phyloP scores from a whole-genome alignment of 2,329 filamentous ascomycete genomes.

The Xylariomycetidae sp. region DNA sequence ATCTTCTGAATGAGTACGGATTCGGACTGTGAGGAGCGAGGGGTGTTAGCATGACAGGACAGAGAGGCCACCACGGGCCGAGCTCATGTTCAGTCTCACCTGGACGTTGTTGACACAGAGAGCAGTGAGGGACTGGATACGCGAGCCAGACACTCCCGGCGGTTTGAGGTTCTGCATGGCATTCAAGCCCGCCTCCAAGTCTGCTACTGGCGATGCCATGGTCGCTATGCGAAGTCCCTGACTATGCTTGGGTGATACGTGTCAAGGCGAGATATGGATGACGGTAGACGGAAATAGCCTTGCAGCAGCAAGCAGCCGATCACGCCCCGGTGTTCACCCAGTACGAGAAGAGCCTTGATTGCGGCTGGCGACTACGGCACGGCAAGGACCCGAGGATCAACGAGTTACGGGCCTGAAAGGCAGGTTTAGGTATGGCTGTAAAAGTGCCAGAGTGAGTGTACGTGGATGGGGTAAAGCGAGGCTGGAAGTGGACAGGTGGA shows the following conservation, averaged over 20 bases:
- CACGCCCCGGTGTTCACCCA: constrained; percentile 20
- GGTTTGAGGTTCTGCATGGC: constrained; percentile 88
- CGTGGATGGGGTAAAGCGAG: too few species aligned
- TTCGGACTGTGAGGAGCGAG: constrained; percentile 75
- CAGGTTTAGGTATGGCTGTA: constrained; percentile 19
- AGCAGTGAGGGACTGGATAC: constrained; percentile 79
- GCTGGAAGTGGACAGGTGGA: too few species aligned
- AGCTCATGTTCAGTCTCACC: too few species aligned
- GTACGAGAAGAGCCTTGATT: constrained; percentile 19
- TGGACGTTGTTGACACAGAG: constrained; percentile 87
- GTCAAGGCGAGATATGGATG: not conserved
- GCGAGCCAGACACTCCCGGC: constrained; percentile 87
- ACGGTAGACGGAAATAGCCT: too few species aligned
- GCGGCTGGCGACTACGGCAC: constrained; percentile 22
- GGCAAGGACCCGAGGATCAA: constrained; percentile 17
- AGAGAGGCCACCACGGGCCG: too few species aligned
- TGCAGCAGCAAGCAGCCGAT: constrained; percentile 12
- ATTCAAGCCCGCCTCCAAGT: constrained; percentile 84
- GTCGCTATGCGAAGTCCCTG: constrained; percentile 24
- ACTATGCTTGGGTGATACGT: constrained; percentile 9
- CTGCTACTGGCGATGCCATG: constrained; percentile 81
- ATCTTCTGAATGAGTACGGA: constrained; percentile 93
- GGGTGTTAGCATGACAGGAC: too few species aligned
- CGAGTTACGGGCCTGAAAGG: constrained; percentile 22
- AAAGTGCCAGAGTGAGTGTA: constrained; percentile 2